Conservation (phyloP, 768 basidiomycete species). For the Leccinum pellstonianum region DNA sequence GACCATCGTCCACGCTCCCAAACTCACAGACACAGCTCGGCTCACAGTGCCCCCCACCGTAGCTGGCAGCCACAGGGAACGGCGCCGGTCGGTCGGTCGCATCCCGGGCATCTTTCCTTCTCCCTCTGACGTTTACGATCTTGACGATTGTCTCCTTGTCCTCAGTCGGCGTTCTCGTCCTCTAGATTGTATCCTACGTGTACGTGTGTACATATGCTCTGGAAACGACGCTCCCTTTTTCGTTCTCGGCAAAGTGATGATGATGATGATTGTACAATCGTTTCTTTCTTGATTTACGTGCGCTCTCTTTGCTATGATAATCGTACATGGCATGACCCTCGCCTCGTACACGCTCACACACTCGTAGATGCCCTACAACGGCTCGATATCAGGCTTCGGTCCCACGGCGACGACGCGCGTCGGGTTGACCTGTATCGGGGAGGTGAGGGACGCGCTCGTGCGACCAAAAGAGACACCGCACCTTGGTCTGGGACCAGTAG, state of each 20-base stretch:
- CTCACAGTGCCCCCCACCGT: constrained; percentile 23
- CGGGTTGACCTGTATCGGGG: constrained; percentile 65
- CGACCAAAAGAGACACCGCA: background rate
- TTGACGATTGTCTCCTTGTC: constrained; percentile 29
- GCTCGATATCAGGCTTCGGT: constrained; percentile 66
- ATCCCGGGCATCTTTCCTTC: constrained; percentile 7
- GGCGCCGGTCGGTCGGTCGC: constrained; percentile 10
- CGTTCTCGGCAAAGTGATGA: background rate
- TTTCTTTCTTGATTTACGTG: background rate
- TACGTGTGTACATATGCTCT: background rate
- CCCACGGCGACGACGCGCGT: constrained; percentile 74
- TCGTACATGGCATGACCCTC: background rate
- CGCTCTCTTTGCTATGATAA: background rate
- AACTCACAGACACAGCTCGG: constrained; percentile 22
- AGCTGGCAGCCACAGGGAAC: constrained; percentile 4
- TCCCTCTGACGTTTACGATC: constrained; percentile 20
- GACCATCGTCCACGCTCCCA: constrained; percentile 1
- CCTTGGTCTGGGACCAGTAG: constrained; percentile 36
- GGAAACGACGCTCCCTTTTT: background rate
- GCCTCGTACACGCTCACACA: no score
- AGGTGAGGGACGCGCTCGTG: constrained; percentile 1
- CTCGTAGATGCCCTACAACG: constrained; percentile 38
- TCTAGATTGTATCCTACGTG: constrained; percentile 16
- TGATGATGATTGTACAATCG: background rate
- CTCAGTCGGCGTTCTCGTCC: constrained; percentile 24